These are phyloP conservation scores for Penicillium capsulatum DNA, from an alignment of 2,329 filamentous ascomycete genomes.

Conservation along the genomic window DNA sequence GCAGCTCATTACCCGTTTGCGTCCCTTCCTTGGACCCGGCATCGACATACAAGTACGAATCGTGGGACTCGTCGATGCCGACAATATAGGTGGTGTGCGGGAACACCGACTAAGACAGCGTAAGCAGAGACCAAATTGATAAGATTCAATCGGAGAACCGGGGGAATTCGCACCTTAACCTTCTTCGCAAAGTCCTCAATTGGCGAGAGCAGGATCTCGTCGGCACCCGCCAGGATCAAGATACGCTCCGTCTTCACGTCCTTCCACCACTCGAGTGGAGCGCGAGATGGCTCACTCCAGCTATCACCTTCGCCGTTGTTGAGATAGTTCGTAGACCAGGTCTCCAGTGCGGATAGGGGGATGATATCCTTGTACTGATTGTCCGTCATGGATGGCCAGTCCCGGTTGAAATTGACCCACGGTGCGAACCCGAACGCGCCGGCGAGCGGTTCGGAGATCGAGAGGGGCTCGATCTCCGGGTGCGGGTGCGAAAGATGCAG, in stretches of 20 bases:
- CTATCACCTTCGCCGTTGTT: constrained; percentile 37
- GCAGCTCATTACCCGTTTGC: constrained; percentile 26
- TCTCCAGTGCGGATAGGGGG: constrained; percentile 28
- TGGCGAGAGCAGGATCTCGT: constrained; percentile 50
- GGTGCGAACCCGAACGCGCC: constrained; percentile 53
- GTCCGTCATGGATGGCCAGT: constrained; percentile 38
- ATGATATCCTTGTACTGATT: constrained; percentile 52
- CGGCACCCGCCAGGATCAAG: constrained; percentile 50
- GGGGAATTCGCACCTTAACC: constrained; percentile 25
- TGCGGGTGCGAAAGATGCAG: constrained; percentile 50
- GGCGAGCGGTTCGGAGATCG: constrained; percentile 36
- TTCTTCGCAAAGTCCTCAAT: constrained; percentile 32
- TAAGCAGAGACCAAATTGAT: not conserved
- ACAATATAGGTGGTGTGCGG: constrained; percentile 27
- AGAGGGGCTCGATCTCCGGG: constrained; percentile 44
- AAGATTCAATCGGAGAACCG: not conserved
- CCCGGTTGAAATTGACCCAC: constrained; percentile 50
- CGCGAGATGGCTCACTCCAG: constrained; percentile 51
- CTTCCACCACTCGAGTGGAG: constrained; percentile 51
- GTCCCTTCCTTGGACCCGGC: constrained; percentile 20
- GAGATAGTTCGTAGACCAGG: constrained; percentile 49
- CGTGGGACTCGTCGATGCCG: constrained; percentile 29
- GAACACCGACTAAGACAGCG: constrained; percentile 25
- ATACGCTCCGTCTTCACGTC: constrained; percentile 46
- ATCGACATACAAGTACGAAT: constrained; percentile 25